Conservation (phyloP, 2,329 filamentous ascomycete species). For the Aureobasidium mangrovei region DNA sequence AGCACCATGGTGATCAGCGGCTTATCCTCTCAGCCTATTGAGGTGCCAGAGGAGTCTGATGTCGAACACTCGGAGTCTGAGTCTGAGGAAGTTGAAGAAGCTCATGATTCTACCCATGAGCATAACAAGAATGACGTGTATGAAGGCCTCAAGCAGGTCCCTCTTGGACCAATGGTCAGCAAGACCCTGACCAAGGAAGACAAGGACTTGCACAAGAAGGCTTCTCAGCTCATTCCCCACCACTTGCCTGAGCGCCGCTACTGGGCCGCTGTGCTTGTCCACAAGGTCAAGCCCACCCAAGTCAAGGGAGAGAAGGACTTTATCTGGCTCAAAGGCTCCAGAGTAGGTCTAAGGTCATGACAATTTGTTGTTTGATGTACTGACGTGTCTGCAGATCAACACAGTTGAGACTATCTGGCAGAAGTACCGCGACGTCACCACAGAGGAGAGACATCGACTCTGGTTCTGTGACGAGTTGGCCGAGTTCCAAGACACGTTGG, state of each 20-base stretch:
- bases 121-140: neutral
- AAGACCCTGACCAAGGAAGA: conserved; percentile 13
- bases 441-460: conserved; percentile 19
- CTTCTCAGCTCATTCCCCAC: conserved; percentile 17
- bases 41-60: neutral
- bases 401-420: conserved; percentile 27
- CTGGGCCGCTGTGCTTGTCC: conserved; percentile 27
- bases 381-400: conserved; percentile 15
- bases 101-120: conserved; percentile 1
- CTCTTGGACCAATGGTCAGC: neutral
- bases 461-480: conserved; percentile 19
- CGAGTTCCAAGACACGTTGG: conserved; percentile 17
- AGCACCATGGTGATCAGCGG: no score
- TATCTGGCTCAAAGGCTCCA: conserved; percentile 28
- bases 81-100: neutral
- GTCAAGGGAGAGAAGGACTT: conserved; percentile 21
- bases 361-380: neutral
- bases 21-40: no score
- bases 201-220: conserved; percentile 21
- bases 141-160: neutral
- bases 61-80: neutral
- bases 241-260: conserved; percentile 23
- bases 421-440: conserved; percentile 17
- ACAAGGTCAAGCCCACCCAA: conserved; percentile 12
- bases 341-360: neutral